Evolutionary conservation across 1,139 yeast genomes (phyloP).

Genomic region (Meyerozyma carpophila): DNA sequence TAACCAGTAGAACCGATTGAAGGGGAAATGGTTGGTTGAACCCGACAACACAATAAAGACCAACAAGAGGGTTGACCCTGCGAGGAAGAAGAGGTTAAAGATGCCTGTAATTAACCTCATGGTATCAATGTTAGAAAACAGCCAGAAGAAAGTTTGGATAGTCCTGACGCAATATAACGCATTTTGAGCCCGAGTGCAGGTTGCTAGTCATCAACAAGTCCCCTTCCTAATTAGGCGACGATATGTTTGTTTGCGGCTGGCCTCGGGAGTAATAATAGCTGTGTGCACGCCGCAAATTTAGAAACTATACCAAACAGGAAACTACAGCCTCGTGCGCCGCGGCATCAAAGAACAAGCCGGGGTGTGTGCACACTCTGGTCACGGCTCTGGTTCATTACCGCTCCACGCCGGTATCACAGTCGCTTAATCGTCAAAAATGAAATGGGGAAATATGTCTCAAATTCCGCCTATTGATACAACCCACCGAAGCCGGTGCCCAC

Average conservation of each 20-base stretch:
- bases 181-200: conserved; percentile 1
- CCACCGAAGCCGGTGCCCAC: too few relatives aligned
- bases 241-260: neutral
- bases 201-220: conserved; percentile 1
- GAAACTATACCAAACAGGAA: neutral
- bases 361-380: neutral
- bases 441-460: too few relatives aligned
- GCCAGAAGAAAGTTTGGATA: neutral
- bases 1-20: conserved; percentile 65
- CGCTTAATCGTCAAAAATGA: neutral
- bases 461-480: too few relatives aligned
- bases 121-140: neutral
- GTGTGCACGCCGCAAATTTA: neutral
- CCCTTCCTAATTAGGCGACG: conserved; percentile 1
- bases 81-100: conserved; percentile 37
- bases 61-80: conserved; percentile 53
- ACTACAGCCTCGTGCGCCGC: neutral
- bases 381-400: neutral
- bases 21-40: conserved; percentile 53
- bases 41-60: conserved; percentile 65
- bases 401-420: neutral
- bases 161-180: conserved; percentile 1
- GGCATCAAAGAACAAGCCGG: neutral
- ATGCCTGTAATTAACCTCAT: conserved; percentile 34
- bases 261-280: neutral